Evolutionary conservation across 2,329 filamentous ascomycete genomes (phyloP), one percentile per base, ranked within the genome.

Genomic region (Conoideocrella luteorostrata): DNA sequence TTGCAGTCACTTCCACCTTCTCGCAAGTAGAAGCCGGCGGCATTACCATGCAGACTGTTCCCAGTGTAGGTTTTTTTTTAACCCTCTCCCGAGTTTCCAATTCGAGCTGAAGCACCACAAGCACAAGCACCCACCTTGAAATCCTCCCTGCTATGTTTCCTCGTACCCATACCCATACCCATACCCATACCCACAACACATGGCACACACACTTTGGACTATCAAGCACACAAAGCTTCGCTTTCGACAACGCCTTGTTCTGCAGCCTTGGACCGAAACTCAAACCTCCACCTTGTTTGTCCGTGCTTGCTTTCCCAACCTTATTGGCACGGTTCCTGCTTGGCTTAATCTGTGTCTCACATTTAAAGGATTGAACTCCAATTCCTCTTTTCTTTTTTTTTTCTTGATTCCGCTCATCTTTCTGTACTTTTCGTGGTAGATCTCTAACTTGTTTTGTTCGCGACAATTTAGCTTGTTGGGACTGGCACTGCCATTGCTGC

Each of bases 401-500:
- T 35, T 3, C 13, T 26, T 4, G 28, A 4, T 20, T 28, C 15
- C 11, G 29, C 11, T 30, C 28, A 10, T 21, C 15, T 41, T 33
- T n/a, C 37, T 15, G 5, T 10, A 28, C 12, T 12, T 30, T 12
- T 13, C 12, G 9, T 23, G 28, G 26, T 51, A 50, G 41, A 43
- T 38, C 48, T 52, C 48, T 48, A 50, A 52, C 48, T 43, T 39
- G 47, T 38, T 46, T 52, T 56, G 44, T 50, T 48, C 47, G 47
- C 39, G 42, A 48, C 48, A 47, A 47, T 48, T 39, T 56, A 81
- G 77, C 75, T 81, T 55, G 73, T 80, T 64, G 77, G 76, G 62
- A 74, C 77, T 53, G 75, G 77, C 61, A 77, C 76, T 64, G 76
- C 75, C 52, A 72, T 79, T 60, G 77, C 77, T 64, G 75, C 76